Evolutionary conservation across 2,329 filamentous ascomycete species (phyloP), one percentile per base, ranked within the genome.

Genomic region (Knoxdaviesia capensis): DNA sequence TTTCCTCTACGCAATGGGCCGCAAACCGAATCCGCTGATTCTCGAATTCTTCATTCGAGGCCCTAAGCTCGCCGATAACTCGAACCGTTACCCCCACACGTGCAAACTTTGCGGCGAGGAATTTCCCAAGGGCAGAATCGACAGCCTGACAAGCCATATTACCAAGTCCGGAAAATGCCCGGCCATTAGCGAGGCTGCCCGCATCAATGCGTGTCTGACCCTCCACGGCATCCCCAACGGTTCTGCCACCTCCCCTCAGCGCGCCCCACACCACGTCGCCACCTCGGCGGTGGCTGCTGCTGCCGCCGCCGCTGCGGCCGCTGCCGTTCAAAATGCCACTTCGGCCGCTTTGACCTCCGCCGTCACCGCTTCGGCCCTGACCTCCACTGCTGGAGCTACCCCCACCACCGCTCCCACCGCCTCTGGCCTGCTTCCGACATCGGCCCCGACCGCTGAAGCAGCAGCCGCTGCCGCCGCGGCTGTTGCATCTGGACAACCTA

Each of bases 81-180:
- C 83, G 64, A 94, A 93, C 58, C 76, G 87, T 45, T 94, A 94
- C 55, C 78, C 84, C 51, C 84, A 94, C 55, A 90, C 82, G 8
- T 94, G 86, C 71, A 88, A 82, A 58, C 70, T 77, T 49, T 93
- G 85, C 57, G 84, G 84, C 49, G 81, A 90, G 59, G 80, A 81
- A 58, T 94, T 94, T 48, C 81, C 84, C 48, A 93, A 93, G 56
- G 87, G 87, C 46, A 76, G 87, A 47, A 80, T 84, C 53, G 87
- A 94, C 54, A 83, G 75, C 51, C 62, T 94, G 46, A 80, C 76
- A 37, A 77, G 70, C 47, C 87, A 94, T 54, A 69, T 94, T 43
- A 78, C 83, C 42, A 90, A 87, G 57, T 41, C 38, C 9, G 47
- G 47, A 8, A 85, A 81, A 65, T 94, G 87, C 56, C 81, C 82